These are phyloP conservation scores for Typha latifolia DNA, from an alignment of 176 grass and related monocot species.

Conservation along the genomic window DNA sequence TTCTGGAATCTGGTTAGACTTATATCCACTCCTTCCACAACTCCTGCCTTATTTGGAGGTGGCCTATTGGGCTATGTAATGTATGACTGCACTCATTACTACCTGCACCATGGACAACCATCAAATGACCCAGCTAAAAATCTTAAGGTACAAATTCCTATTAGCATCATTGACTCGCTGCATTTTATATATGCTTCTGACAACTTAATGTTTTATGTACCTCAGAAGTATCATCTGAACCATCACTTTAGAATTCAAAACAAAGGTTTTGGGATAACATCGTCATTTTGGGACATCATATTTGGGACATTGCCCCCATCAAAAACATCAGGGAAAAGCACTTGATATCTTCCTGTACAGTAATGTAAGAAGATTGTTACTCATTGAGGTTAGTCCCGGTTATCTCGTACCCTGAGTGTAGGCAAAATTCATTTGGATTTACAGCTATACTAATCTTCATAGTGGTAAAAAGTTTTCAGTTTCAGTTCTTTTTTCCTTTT, in stretches of 20 bases:
- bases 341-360: conserved; percentile 26
- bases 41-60: conserved; percentile 72
- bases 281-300: conserved; percentile 63
- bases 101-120: conserved; percentile 87
- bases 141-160: conserved; percentile 54
- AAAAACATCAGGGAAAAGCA: conserved; percentile 22
- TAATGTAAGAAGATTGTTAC: too few species aligned
- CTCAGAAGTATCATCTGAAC: conserved; percentile 84
- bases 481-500: too few species aligned
- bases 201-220: background rate
- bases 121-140: conserved; percentile 56
- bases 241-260: conserved; percentile 88
- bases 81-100: conserved; percentile 93
- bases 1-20: conserved; percentile 77
- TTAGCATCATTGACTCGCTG: background rate
- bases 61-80: conserved; percentile 83
- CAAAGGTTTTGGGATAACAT: conserved; percentile 88
- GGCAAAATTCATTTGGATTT: too few species aligned
- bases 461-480: too few species aligned
- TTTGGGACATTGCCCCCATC: conserved; percentile 61
- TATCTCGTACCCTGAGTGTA: too few species aligned
- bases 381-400: too few species aligned
- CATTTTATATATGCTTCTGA: background rate
- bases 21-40: conserved; percentile 48
- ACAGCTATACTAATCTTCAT: too few species aligned